Percentiles rank a stretch among this genome's conserved stretches.
phyloP scores from a whole-genome alignment of 2,329 filamentous ascomycete genomes.

The Taxawa tesnikishii region DNA sequence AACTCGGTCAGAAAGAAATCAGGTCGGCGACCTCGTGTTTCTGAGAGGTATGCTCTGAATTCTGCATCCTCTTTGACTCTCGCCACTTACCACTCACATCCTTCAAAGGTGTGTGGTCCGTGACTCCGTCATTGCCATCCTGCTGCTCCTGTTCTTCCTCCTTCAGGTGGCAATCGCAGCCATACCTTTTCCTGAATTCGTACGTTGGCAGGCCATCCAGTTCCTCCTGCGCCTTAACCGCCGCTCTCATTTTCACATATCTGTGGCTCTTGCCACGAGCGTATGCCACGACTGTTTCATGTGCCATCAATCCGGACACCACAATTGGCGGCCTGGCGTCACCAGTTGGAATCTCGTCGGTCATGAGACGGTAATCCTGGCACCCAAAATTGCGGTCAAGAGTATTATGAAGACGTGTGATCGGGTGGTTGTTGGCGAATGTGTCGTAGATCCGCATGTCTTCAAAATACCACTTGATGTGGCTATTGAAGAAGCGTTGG shows the following conservation, averaged over 20 bases:
- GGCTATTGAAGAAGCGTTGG: constrained; percentile 60
- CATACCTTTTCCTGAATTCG: constrained; percentile 48
- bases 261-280: constrained; percentile 48
- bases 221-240: constrained; percentile 42
- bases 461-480: constrained; percentile 66
- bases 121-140: no score
- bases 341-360: constrained; percentile 37
- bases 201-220: constrained; percentile 38
- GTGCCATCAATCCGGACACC: constrained; percentile 63
- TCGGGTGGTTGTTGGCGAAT: constrained; percentile 77
- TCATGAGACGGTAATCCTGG: constrained; percentile 43
- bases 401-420: constrained; percentile 56
- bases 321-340: constrained; percentile 36
- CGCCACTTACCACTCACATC: no score
- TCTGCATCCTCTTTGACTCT: no score
- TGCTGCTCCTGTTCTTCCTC: background rate
- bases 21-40: no score
- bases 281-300: constrained; percentile 56
- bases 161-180: constrained; percentile 46
- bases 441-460: constrained; percentile 82
- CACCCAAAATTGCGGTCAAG: constrained; percentile 58
- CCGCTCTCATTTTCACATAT: constrained; percentile 60
- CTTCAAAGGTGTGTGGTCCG: no score
- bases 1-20: no score
- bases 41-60: no score